Base-by-base conservation (phyloP, 2,329 filamentous ascomycete genomes). In the Colletotrichum filicis region DNA sequence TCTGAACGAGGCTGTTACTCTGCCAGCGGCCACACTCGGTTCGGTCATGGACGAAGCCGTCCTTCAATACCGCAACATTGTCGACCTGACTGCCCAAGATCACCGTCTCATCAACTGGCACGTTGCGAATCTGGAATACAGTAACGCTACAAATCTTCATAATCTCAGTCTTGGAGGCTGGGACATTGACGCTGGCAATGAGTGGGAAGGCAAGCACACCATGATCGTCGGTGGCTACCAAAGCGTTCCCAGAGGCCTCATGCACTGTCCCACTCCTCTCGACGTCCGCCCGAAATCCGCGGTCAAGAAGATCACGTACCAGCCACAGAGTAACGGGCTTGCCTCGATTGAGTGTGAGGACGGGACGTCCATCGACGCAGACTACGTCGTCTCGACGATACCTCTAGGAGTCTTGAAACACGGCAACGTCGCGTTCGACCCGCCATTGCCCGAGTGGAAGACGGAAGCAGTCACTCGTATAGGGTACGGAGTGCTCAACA, bases 101-200 rank as follows among this genome's bases (percentile, higher is more conserved):
- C 92, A 97, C 82, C 91, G 97, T 58, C 87, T 99, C 19, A 89
- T 98, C 79, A 99, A 98, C 79, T 99, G 97, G 97, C 97, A 99
- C 82, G 93, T 98, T 81, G 97, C 97, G 76, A 99, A 99, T 79
- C 88, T 99, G 16, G 97, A 99, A 82, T 99, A 99, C 80, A 97
- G 96, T 75, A 99, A 98, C 81, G 97, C 97, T 2, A 94, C 92
- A 2, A 97, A 95, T 76, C 91, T 98, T 67, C 92, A 93, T 76
- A 93, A 93, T 75, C 89, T 99, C 22, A 98, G 96, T 81, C 89
- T 99, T 16, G 91, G 92, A 8, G 92, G 95, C 0, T 98, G 97
- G 94, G 97, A 99, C 82, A 95, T 99, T 78, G 97, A 99, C 79
- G 95, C 95, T 62, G 97, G 97, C 0, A 98, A 99, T 78, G 97